Base-by-base conservation (phyloP, 768 basidiomycete species). In the Pleurotus pulmonarius region DNA sequence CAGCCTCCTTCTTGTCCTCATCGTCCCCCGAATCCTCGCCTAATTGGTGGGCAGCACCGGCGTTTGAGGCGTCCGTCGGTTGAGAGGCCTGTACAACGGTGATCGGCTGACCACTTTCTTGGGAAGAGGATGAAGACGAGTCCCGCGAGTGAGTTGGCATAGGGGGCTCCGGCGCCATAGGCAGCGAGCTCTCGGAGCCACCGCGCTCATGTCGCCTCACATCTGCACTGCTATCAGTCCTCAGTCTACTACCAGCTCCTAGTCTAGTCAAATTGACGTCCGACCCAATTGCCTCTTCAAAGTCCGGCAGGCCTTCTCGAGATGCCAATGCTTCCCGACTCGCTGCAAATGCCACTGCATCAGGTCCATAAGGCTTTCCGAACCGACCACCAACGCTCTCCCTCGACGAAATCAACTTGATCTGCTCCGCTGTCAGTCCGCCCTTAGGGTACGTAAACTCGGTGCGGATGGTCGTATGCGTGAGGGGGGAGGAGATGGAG, bases 401-500 rank as follows among this genome's bases (percentile, higher is more conserved):
- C 45, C 85, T 70, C 1, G 82, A 85, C 43, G 86, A 83, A 55
- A 93, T 86, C 55, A 90, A 72, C 65, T 79, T 85, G 57, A 93
- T 69, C 59, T 83, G 82, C 55, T 82, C 80, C 0, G 85, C 78
- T 5, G 87, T 88, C 3, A 83, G 83, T 0, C 86, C 87, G 6
- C 75, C 61, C 61, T 77, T 77, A 1, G 87, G 88, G 61, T 83
- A 88, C 15, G 79, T 79, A 59, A 91, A 88, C 65, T 87, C 85
- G 1, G 90, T 86, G 20, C 87, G 83, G 18, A 80, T 73, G 24
- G 80, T 72, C 9, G 91, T 92, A 66, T 93, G 88, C 5, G 85
- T 78, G 7, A 93, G 79, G 5, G 91, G 91, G 4, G 87, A 65
- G 4, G 88, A 90, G 56, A 93, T 92, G 8, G 82, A 88, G 60